phyloP scores from a whole-genome alignment of 768 basidiomycete species.

The Russula sp. region DNA sequence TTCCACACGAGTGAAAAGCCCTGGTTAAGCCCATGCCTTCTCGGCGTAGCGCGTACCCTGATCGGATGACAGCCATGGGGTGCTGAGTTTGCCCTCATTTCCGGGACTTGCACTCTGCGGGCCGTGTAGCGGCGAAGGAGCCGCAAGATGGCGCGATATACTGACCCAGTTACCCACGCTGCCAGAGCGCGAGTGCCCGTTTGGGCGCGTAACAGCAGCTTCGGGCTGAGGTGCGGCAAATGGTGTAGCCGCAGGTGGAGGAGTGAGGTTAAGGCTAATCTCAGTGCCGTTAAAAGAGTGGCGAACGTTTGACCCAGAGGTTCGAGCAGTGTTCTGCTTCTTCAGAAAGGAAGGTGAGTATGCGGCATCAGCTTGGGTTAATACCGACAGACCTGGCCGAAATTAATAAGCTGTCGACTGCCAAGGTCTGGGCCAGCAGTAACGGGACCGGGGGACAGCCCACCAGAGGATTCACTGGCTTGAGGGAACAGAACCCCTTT shows the following conservation, averaged over 20 bases:
- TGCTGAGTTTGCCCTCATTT: conserved; percentile 49
- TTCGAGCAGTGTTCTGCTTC: conserved; percentile 41
- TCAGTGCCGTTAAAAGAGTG: conserved; percentile 78
- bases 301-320: conserved; percentile 41
- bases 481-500: conserved; percentile 51
- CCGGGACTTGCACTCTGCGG: conserved; percentile 53
- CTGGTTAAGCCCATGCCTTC: conserved; percentile 39
- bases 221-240: conserved; percentile 34
- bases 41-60: conserved; percentile 37
- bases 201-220: conserved; percentile 41
- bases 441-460: conserved; percentile 71
- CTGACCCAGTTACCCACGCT: conserved; percentile 78
- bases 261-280: conserved; percentile 49
- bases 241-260: conserved; percentile 48
- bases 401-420: conserved; percentile 70
- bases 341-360: conserved; percentile 25
- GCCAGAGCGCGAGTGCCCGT: conserved; percentile 69
- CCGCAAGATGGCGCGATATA: conserved; percentile 48
- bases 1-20: neutral
- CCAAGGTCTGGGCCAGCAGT: conserved; percentile 85
- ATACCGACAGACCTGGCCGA: conserved; percentile 49
- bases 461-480: conserved; percentile 50
- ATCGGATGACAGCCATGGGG: conserved; percentile 52
- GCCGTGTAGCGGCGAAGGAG: conserved; percentile 40
- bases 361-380: neutral